These are phyloP conservation scores for Vitis labrusca DNA, from an alignment of 164 flowering plant genomes.

Conservation along the genomic window DNA sequence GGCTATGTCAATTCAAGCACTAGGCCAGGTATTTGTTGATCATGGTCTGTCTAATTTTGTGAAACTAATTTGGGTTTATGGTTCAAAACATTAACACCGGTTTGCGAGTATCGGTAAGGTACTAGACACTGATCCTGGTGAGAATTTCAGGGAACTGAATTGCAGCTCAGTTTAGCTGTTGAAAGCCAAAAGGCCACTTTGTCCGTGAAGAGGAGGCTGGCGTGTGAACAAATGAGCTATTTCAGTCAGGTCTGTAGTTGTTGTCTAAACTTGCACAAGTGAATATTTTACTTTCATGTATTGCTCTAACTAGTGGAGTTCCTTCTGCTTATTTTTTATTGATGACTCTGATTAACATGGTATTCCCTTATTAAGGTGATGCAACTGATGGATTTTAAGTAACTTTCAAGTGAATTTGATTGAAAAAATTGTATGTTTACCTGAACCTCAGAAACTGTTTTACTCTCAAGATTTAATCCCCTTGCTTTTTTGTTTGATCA, in stretches of 20 bases:
- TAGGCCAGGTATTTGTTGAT: constrained; percentile 66
- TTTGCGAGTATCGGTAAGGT: neutral
- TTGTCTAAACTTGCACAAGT: neutral
- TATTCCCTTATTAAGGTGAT: too few relatives aligned
- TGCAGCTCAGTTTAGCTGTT: constrained; percentile 89
- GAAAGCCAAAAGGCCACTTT: constrained; percentile 77
- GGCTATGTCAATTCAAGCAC: constrained; percentile 71
- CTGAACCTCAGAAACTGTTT: neutral
- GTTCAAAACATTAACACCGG: neutral
- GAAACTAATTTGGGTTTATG: neutral
- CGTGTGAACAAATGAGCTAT: constrained; percentile 81
- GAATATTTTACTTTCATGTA: neutral
- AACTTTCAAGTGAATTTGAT: neutral
- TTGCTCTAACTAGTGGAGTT: too few relatives aligned
- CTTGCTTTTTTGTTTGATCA: constrained; percentile 19
- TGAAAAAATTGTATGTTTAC: neutral
- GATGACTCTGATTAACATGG: too few relatives aligned
- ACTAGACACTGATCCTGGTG: constrained; percentile 7
- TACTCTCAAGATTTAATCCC: neutral
- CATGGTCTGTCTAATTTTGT: too few relatives aligned
- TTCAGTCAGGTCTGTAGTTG: constrained; percentile 56
- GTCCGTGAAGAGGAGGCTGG: constrained; percentile 92
- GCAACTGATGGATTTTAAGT: too few relatives aligned
- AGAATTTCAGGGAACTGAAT: constrained; percentile 73
- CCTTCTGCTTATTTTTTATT: neutral